Percentiles rank a stretch among this genome's conserved stretches.
Conservation (phyloP, 2,329 filamentous ascomycete species). For the Verticillium isaacii region DNA sequence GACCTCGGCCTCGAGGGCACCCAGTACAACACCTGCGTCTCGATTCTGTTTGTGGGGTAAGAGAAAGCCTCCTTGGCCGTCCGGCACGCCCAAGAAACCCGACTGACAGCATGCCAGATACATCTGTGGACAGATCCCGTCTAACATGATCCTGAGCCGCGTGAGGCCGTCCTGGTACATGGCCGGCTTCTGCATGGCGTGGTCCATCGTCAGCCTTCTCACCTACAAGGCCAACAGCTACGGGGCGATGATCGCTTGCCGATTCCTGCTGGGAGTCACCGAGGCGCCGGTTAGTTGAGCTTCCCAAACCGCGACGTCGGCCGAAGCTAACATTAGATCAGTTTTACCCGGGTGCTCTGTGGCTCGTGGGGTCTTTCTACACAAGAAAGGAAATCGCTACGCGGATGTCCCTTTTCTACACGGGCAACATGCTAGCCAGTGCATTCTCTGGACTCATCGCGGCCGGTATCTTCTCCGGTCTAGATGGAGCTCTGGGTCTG, state of each 20-base stretch:
- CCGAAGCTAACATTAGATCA: slow-evolving; percentile 15
- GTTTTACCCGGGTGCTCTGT: slow-evolving; percentile 28
- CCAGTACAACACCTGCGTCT: slow-evolving; percentile 25
- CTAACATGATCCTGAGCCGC: slow-evolving; percentile 5
- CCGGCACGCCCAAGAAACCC: background rate
- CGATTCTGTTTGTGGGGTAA: slow-evolving; percentile 23
- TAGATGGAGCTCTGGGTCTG: slow-evolving; percentile 19
- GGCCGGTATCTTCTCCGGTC: slow-evolving; percentile 29
- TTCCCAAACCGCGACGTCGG: background rate
- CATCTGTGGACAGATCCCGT: slow-evolving; percentile 6
- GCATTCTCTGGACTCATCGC: slow-evolving; percentile 39
- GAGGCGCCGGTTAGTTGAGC: slow-evolving; percentile 25
- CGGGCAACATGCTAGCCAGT: slow-evolving; percentile 27
- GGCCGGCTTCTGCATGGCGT: slow-evolving; percentile 16
- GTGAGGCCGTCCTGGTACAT: slow-evolving; percentile 7
- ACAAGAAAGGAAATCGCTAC: slow-evolving; percentile 41
- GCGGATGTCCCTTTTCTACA: slow-evolving; percentile 39
- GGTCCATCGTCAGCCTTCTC: slow-evolving; percentile 33
- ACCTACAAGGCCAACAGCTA: slow-evolving; percentile 36
- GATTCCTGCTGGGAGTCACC: slow-evolving; percentile 32
- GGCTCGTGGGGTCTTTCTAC: slow-evolving; percentile 48
- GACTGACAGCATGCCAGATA: background rate
- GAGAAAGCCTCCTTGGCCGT: background rate
- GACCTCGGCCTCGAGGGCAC: slow-evolving; percentile 43
- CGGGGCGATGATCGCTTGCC: slow-evolving; percentile 26